These are phyloP conservation scores for Pythium aquatile DNA, from an alignment of 352 stramenopile genomes.

Conservation along the genomic window DNA sequence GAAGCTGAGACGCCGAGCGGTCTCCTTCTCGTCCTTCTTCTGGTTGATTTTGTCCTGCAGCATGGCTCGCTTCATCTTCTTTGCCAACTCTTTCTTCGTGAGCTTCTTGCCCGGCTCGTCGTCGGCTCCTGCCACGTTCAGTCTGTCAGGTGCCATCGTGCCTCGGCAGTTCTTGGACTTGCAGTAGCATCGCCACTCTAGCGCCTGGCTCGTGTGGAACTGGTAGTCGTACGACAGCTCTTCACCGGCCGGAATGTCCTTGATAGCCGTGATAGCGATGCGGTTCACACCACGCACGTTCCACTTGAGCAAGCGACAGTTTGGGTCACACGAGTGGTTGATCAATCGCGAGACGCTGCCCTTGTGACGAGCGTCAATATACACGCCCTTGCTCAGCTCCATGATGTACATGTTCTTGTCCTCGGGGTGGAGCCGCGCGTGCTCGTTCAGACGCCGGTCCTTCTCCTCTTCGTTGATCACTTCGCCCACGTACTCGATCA, in stretches of 20 bases:
- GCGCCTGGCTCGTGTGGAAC: conserved; percentile 87
- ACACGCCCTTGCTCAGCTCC: conserved; percentile 89
- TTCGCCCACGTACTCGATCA: conserved; percentile 95
- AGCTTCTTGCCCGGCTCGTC: conserved; percentile 51
- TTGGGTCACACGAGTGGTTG: conserved; percentile 97
- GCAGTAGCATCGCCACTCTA: conserved; percentile 88
- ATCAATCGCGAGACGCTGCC: conserved; percentile 96
- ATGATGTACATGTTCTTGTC: conserved; percentile 98
- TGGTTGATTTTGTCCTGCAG: conserved; percentile 66
- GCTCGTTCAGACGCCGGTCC: conserved; percentile 79
- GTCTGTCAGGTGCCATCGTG: conserved; percentile 84
- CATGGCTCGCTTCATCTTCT: conserved; percentile 66
- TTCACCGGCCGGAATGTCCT: conserved; percentile 85
- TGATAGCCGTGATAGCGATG: conserved; percentile 91
- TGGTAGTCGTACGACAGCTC: conserved; percentile 96
- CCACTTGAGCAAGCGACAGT: conserved; percentile 95
- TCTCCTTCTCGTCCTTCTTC: conserved; percentile 66
- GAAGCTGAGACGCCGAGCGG: conserved; percentile 54
- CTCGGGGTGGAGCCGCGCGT: conserved; percentile 84
- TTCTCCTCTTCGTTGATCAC: conserved; percentile 94
- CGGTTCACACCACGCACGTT: conserved; percentile 91
- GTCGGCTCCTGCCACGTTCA: conserved; percentile 41
- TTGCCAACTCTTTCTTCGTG: conserved; percentile 76
- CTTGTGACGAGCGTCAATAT: conserved; percentile 94
- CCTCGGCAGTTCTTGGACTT: conserved; percentile 76